phyloP scores from a whole-genome alignment of 306 rosid genomes.

The Malus asiatica region DNA sequence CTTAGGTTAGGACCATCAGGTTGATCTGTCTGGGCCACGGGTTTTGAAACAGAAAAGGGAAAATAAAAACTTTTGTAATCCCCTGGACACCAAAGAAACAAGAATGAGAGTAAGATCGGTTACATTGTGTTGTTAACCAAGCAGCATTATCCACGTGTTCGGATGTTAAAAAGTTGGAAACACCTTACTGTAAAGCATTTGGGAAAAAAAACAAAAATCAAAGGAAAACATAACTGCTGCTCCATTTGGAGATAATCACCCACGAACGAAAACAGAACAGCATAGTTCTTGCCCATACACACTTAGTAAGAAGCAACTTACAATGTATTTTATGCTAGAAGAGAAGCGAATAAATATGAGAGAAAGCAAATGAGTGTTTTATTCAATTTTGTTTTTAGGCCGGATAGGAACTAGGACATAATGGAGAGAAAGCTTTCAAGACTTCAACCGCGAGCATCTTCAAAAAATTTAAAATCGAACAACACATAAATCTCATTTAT shows the following conservation, averaged over 20 bases:
- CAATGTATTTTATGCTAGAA: not conserved
- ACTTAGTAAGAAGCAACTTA: not conserved
- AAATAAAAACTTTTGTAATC: not conserved
- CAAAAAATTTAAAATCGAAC: not conserved
- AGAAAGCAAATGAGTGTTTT: not conserved
- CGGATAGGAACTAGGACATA: not conserved
- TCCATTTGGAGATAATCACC: not conserved
- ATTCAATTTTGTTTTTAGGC: not conserved
- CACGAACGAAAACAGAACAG: not conserved
- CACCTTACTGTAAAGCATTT: not conserved
- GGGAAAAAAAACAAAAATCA: not conserved
- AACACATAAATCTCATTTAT: not conserved
- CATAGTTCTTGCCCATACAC: not conserved
- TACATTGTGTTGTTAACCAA: not conserved
- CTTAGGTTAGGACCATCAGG: not conserved
- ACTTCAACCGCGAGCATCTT: not conserved
- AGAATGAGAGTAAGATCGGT: not conserved
- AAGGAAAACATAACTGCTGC: not conserved
- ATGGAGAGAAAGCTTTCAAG: not conserved
- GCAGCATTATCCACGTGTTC: not conserved
- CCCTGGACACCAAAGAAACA: not conserved
- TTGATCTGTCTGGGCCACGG: not conserved
- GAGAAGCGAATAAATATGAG: not conserved
- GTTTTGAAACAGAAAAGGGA: not conserved
- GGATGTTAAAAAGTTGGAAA: not conserved